Evolutionary conservation across 495 filamentous ascomycete genomes (phyloP).

Genomic region (Articulospora tetracladia): DNA sequence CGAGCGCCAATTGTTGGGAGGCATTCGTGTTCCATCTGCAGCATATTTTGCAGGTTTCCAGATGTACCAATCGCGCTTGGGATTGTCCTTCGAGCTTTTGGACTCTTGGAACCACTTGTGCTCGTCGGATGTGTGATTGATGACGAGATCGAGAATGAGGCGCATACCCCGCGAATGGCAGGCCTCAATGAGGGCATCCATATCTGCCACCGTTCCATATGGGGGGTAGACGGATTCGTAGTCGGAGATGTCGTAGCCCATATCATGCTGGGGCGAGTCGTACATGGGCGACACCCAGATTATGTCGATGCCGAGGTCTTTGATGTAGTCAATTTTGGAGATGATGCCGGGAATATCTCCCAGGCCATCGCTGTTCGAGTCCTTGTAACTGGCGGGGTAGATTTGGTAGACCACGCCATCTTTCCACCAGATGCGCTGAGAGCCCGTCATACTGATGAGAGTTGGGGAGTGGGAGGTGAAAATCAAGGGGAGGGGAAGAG

Average conservation of each 20-base stretch:
- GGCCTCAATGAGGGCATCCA: constrained; percentile 55
- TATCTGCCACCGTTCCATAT: constrained; percentile 61
- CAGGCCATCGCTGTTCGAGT: constrained; percentile 63
- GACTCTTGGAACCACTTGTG: constrained; percentile 74
- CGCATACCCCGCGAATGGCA: constrained; percentile 58
- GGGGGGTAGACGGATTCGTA: constrained; percentile 58
- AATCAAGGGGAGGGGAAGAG: not conserved
- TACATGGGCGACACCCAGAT: constrained; percentile 68
- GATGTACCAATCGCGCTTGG: constrained; percentile 72
- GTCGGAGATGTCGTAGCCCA: constrained; percentile 65
- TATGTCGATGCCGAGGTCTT: constrained; percentile 58
- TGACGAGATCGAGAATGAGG: constrained; percentile 68
- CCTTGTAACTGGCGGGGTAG: constrained; percentile 63
- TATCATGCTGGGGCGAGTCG: constrained; percentile 59
- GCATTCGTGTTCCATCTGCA: constrained; percentile 52
- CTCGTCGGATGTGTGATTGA: constrained; percentile 73
- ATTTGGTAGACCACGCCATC: constrained; percentile 61
- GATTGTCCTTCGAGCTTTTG: constrained; percentile 53
- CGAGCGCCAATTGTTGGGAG: constrained; percentile 69
- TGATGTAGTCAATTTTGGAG: constrained; percentile 61
- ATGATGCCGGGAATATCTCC: constrained; percentile 67
- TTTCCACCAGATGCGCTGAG: constrained; percentile 33
- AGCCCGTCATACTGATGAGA: constrained; percentile 1
- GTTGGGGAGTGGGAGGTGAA: not conserved
- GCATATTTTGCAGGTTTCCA: constrained; percentile 61